Evolutionary conservation across 192 early-diverging fungal genomes (phyloP), one percentile per base, ranked within the genome.

Genomic region (Dissophora ornata): DNA sequence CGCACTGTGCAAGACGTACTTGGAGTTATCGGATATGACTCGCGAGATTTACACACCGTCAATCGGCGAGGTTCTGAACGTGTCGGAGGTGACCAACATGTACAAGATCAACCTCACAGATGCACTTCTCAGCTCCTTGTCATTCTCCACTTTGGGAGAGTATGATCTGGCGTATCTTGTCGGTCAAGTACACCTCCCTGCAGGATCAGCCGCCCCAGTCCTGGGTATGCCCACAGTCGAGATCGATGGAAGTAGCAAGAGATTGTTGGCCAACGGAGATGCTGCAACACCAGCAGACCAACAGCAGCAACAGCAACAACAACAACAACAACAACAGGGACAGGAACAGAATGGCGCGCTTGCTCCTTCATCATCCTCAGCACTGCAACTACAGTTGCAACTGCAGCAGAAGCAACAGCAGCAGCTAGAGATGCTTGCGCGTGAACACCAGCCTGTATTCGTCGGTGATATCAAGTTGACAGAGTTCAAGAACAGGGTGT

Each of bases 21-120:
- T 84, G 32, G 82, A 81, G 19, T 75, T 86, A 48, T 79, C 83
- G n/a, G 84, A 89, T 12, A 83, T 96, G 56, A 97, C 95, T 16
- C 88, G 90, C 45, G 95, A 97, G 34, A 84, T 97, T 12, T 95
- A 90, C 55, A 88, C 91, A 28, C 96, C 97, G 1, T 73, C 81
- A 9, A 75, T 94, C 24, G 90, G 92, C 55, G 95, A 97, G 80
- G 88, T 89, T 13, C 84, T 98, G 46, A 96, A 95, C 74, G 92
- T 98, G 10, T 94, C 94, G 1, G 88, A 94, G 8, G 93, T 94
- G 3, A 89, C 90, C 57, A 95, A 97, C 59, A 88, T 95, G 36
- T 95, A 94, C 79, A 88, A 90, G 61, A 88, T 96, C 42, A 89
- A 90, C 67, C 79, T 99, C 32, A 94, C 97, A 4, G 96, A 99